These are phyloP conservation scores for Chaetomiaceae sp. DNA, from an alignment of 2,329 filamentous ascomycete species.

Conservation along the genomic window DNA sequence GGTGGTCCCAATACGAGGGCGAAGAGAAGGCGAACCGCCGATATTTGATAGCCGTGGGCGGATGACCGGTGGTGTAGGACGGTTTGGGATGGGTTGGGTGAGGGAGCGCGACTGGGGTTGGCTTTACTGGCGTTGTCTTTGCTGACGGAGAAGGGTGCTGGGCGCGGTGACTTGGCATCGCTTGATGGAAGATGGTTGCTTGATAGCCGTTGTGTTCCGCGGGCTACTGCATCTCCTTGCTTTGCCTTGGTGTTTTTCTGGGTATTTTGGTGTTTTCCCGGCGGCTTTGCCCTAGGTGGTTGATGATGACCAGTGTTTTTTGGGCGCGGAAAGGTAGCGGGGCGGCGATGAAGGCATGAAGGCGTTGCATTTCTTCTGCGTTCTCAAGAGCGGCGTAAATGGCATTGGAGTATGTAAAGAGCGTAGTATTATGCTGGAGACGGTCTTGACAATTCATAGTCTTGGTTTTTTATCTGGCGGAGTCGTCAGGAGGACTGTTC, in stretches of 20 bases:
- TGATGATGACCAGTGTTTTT: no score
- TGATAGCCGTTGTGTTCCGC: background rate
- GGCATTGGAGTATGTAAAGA: background rate
- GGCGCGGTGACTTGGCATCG: background rate
- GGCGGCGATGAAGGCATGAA: no score
- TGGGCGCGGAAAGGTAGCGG: no score
- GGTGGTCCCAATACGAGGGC: background rate
- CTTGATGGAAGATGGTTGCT: background rate
- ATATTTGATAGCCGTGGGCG: background rate
- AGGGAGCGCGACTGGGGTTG: background rate
- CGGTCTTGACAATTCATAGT: background rate
- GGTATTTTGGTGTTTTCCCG: background rate
- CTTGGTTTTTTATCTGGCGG: background rate
- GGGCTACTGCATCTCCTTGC: background rate
- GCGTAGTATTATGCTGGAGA: background rate
- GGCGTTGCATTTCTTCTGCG: background rate
- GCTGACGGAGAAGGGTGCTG: background rate
- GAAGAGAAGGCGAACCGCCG: slow-evolving; percentile 14
- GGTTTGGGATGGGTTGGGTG: background rate
- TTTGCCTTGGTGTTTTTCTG: background rate
- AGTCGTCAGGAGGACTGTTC: background rate
- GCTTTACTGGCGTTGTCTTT: background rate
- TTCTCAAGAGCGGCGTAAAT: background rate
- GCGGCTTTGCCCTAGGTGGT: no score
- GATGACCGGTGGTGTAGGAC: background rate